phyloP scores from a whole-genome alignment of 306 rosid species.

The Cucurbita ficifolia region DNA sequence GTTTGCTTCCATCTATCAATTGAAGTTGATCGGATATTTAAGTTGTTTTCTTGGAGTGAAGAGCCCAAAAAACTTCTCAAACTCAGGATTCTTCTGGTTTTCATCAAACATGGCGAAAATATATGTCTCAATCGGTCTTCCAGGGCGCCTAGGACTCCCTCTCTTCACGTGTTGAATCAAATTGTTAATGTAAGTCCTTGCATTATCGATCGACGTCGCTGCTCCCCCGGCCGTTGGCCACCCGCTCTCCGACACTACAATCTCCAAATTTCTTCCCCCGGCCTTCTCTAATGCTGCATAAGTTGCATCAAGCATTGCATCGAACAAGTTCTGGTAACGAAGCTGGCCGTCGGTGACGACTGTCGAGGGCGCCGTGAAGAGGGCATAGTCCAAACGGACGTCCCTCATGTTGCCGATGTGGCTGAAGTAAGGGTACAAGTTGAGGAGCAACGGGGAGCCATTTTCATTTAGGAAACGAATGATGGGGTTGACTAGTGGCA shows the following conservation, averaged over 20 bases:
- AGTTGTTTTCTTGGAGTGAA: conserved; percentile 16
- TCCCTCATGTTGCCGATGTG: not conserved
- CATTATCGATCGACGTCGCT: not conserved
- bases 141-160: not conserved
- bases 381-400: conserved; percentile 2
- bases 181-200: not conserved
- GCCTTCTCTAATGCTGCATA: conserved; percentile 20
- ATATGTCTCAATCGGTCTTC: not conserved
- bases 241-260: conserved; percentile 30
- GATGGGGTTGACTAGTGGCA: not conserved
- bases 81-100: conserved; percentile 10
- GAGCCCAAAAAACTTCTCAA: conserved; percentile 24
- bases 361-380: not conserved
- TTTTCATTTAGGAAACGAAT: not conserved
- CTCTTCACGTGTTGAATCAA: not conserved
- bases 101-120: conserved; percentile 1
- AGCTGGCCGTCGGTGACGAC: not conserved
- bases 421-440: not conserved
- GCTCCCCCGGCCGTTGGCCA: conserved; percentile 16
- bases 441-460: not conserved
- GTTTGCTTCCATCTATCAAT: not conserved
- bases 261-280: conserved; percentile 11
- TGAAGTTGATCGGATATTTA: conserved; percentile 10
- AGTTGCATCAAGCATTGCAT: conserved; percentile 20
- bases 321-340: not conserved